These are phyloP conservation scores for Cyberlindnera japonica DNA, from an alignment of 805 yeast species.

Conservation along the genomic window DNA sequence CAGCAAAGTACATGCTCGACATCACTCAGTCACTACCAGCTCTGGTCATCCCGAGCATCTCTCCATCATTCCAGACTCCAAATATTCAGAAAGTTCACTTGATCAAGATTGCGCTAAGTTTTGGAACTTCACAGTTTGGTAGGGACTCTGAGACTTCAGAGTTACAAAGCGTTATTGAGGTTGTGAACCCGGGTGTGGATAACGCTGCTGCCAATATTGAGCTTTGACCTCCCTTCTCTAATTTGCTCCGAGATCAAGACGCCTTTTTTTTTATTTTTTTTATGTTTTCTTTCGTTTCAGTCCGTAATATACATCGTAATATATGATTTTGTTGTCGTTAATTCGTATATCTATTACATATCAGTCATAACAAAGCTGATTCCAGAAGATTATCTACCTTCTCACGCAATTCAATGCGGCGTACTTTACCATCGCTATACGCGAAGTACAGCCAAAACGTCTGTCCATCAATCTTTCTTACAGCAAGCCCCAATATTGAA, in stretches of 20 bases:
- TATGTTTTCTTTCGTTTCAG: no score
- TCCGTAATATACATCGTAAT: no score
- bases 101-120: neutral
- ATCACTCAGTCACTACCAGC: slow-evolving; percentile 5
- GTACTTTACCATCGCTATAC: slow-evolving; percentile 5
- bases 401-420: no score
- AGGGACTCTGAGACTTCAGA: neutral
- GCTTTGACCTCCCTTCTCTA: no score
- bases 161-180: neutral
- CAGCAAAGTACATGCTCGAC: slow-evolving; percentile 8
- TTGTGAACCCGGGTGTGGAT: neutral
- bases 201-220: no score
- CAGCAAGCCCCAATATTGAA: slow-evolving; percentile 6
- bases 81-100: slow-evolving; percentile 7
- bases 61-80: slow-evolving; percentile 3
- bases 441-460: slow-evolving; percentile 6
- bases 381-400: no score
- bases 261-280: no score
- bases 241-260: no score
- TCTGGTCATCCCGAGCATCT: slow-evolving; percentile 4
- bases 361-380: no score
- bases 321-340: no score
- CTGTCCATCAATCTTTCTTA: neutral
- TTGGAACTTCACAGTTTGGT: neutral
- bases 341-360: no score